Evolutionary conservation across 2,329 filamentous ascomycete species (phyloP), one percentile per base, ranked within the genome.

Genomic region (Calonectria leucothoes): DNA sequence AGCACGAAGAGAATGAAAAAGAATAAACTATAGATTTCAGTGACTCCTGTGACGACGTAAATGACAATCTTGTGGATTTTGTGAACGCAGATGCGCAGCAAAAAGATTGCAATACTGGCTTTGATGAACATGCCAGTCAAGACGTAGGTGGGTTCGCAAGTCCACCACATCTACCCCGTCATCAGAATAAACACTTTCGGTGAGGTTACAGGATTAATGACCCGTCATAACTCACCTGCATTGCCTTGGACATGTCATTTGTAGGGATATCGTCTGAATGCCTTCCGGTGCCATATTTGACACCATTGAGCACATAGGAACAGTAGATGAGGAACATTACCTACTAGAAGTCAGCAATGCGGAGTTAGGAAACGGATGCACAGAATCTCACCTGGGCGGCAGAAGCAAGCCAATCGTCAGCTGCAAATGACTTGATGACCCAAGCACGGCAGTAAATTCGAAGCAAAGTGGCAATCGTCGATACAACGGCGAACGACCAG

Each of bases 101-200:
- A 75, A 73, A 86, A 86, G 59, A 86, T 81, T 51, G 81, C 82
- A 66, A 86, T 85, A 66, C 82, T 84, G 66, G 84, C 77, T 77
- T 86, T 86, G 45, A 86, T 79, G 3, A 84, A 82, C 78, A 80
- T 80, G 57, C 77, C 76, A 12, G 77, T 66, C 39, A 86, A 69
- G 29, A 86, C 82, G 71, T 87, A 87, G 33, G 85, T 79, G 0
- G 84, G 81, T 69, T 87, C 85, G 64, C 85, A 86, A n/a, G 83
- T 82, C 83, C 85, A 87, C 81, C 82, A 83, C 77, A 80, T 82
- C 80, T 83, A 33, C 33, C 0, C 0, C 25, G 20, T 6, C 1
- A 69, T 78, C 31, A 57, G 37, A 78, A 67, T 14, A 25, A 25
- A 1, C 5, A 20, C 12, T 10, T 45, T 4, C 3, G 2, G 2